phyloP scores from a whole-genome alignment of 345 rosid species.

The Ceriops decandra region DNA sequence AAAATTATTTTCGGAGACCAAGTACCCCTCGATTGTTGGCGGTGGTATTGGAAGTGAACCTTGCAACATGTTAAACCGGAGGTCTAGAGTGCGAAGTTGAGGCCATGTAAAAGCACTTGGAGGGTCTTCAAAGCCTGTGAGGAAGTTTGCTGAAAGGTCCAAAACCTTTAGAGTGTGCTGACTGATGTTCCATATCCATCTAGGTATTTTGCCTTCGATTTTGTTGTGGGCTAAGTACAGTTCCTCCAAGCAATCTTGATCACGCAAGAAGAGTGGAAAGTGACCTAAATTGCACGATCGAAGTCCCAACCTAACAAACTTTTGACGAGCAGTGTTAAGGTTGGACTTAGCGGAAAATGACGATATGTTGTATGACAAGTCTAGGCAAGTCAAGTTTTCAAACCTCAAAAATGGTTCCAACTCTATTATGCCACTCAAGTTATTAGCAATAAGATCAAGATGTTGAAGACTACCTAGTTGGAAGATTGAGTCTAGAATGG shows the following conservation, averaged over 20 bases:
- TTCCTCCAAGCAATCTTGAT: too few relatives aligned
- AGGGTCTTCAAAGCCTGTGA: constrained; percentile 1
- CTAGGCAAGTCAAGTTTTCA: neutral
- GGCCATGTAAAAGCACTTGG: too few relatives aligned
- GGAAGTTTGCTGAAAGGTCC: constrained; percentile 11
- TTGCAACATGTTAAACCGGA: too few relatives aligned
- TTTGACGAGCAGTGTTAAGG: neutral
- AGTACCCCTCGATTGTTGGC: too few relatives aligned
- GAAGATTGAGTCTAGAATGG: neutral
- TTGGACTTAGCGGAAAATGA: neutral
- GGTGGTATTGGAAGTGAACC: too few relatives aligned
- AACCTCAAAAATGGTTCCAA: neutral
- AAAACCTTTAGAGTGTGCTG: constrained; percentile 1
- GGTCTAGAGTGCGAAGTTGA: too few relatives aligned
- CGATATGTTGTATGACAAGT: neutral
- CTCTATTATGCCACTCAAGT: neutral
- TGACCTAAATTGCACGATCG: too few relatives aligned
- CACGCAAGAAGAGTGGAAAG: too few relatives aligned
- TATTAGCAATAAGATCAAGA: neutral
- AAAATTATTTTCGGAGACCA: too few relatives aligned
- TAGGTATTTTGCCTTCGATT: constrained; percentile 18
- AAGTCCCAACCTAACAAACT: neutral
- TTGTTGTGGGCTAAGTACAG: constrained; percentile 8
- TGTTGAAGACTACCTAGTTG: neutral
- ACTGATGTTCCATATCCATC: constrained; percentile 14